Conservation (phyloP, 768 basidiomycete genomes). For the Tricholoma bakamatsutake region DNA sequence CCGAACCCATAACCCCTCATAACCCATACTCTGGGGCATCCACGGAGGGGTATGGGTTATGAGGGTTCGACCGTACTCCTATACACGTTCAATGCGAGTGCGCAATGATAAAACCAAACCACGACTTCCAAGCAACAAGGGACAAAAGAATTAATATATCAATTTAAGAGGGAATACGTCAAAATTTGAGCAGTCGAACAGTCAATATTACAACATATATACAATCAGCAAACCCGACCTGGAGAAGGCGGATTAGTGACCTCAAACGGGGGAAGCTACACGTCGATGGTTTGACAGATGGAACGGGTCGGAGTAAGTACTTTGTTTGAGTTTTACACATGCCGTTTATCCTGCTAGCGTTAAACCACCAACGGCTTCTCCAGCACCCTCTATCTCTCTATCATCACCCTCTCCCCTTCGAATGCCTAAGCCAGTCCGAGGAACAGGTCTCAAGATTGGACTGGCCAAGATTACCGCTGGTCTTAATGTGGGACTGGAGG, state of each 20-base stretch:
- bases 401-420: conserved; percentile 63
- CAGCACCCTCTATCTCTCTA: conserved; percentile 71
- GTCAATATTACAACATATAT: background rate
- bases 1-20: too few relatives aligned
- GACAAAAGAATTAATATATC: too few relatives aligned
- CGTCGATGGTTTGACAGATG: background rate
- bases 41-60: too few relatives aligned
- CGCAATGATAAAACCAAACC: too few relatives aligned
- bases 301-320: background rate
- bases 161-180: too few relatives aligned
- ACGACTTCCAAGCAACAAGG: too few relatives aligned
- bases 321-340: background rate
- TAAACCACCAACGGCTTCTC: conserved; percentile 68
- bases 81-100: too few relatives aligned
- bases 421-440: conserved; percentile 35
- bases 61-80: too few relatives aligned
- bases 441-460: conserved; percentile 68
- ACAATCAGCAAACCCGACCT: too few relatives aligned
- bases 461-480: conserved; percentile 68
- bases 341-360: conserved; percentile 27
- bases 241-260: background rate
- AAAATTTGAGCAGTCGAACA: background rate
- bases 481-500: conserved; percentile 72
- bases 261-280: background rate
- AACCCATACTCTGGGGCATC: too few relatives aligned